A percentile compares a stretch with the other conserved stretches of the same genome.
These are phyloP conservation scores for Penicillium bovifimosum DNA, from an alignment of 495 filamentous ascomycete species.

Conservation along the genomic window DNA sequence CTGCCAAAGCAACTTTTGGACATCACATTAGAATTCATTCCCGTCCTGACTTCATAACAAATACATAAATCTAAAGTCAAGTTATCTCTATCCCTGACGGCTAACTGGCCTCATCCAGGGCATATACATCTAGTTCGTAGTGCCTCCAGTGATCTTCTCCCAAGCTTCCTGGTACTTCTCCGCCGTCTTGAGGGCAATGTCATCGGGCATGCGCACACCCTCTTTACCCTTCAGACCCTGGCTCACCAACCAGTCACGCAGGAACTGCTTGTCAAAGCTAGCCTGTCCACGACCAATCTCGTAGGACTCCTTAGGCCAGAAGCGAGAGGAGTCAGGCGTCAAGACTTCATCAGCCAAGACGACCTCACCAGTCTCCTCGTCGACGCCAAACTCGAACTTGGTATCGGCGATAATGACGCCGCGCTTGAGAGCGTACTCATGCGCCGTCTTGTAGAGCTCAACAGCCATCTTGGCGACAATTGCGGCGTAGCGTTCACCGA, in stretches of 20 bases:
- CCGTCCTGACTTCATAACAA: conserved; percentile 1
- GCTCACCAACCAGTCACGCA: conserved; percentile 78
- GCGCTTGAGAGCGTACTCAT: conserved; percentile 64
- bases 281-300: conserved; percentile 66
- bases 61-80: background rate
- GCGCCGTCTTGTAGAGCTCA: conserved; percentile 65
- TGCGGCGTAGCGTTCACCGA: conserved; percentile 70
- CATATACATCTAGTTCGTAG: conserved; percentile 12
- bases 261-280: conserved; percentile 87
- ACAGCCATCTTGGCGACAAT: conserved; percentile 69
- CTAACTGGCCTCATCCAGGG: background rate
- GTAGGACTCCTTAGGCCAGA: conserved; percentile 78
- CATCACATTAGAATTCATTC: background rate
- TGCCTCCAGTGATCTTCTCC: conserved; percentile 60
- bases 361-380: conserved; percentile 67
- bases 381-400: conserved; percentile 78
- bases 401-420: conserved; percentile 92
- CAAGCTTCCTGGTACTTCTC: conserved; percentile 65
- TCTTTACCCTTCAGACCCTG: conserved; percentile 66
- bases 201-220: conserved; percentile 60
- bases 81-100: background rate
- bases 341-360: conserved; percentile 90
- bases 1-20: background rate
- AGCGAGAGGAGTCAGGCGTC: conserved; percentile 79
- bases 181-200: conserved; percentile 57